A percentile compares a stretch with the other conserved stretches of the same genome.
phyloP scores from a whole-genome alignment of 2,329 filamentous ascomycete genomes.

The Pseudogymnoascus pannorum region DNA sequence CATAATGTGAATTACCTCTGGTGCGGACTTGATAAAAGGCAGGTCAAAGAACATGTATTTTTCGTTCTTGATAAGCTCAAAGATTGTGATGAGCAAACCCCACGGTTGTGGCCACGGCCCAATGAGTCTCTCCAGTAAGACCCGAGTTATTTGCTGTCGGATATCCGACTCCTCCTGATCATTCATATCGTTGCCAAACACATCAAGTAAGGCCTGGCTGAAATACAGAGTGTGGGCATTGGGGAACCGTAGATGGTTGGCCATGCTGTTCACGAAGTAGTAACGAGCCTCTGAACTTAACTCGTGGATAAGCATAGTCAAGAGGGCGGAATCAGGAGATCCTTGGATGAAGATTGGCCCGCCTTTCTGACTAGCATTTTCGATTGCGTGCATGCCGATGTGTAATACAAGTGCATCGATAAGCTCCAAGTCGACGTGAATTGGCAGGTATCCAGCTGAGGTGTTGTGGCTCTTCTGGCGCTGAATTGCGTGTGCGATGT shows the following conservation, averaged over 20 bases:
- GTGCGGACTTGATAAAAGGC: conserved; percentile 81
- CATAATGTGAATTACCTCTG: conserved; percentile 56
- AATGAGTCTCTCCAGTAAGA: conserved; percentile 80
- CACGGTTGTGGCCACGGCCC: conserved; percentile 91
- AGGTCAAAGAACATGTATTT: conserved; percentile 89
- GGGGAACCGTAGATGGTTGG: conserved; percentile 86
- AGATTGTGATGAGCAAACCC: conserved; percentile 81
- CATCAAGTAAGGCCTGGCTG: conserved; percentile 72
- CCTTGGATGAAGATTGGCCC: conserved; percentile 56
- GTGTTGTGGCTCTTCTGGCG: conserved; percentile 50
- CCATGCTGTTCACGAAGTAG: conserved; percentile 73
- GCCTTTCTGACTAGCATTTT: conserved; percentile 49
- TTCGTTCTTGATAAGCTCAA: conserved; percentile 87
- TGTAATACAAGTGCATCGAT: conserved; percentile 81
- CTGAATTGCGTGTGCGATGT: conserved; percentile 67
- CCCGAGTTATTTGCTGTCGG: conserved; percentile 82
- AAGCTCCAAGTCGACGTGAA: conserved; percentile 62
- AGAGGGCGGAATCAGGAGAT: conserved; percentile 60
- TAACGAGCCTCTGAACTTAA: conserved; percentile 73
- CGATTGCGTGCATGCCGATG: conserved; percentile 66
- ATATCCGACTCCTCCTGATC: conserved; percentile 74
- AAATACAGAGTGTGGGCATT: conserved; percentile 91
- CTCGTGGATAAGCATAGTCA: conserved; percentile 71
- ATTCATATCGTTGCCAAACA: conserved; percentile 70
- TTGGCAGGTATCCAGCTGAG: conserved; percentile 57